These are phyloP conservation scores for Hypoxylon fuscum DNA, from an alignment of 495 filamentous ascomycete species.

Conservation along the genomic window DNA sequence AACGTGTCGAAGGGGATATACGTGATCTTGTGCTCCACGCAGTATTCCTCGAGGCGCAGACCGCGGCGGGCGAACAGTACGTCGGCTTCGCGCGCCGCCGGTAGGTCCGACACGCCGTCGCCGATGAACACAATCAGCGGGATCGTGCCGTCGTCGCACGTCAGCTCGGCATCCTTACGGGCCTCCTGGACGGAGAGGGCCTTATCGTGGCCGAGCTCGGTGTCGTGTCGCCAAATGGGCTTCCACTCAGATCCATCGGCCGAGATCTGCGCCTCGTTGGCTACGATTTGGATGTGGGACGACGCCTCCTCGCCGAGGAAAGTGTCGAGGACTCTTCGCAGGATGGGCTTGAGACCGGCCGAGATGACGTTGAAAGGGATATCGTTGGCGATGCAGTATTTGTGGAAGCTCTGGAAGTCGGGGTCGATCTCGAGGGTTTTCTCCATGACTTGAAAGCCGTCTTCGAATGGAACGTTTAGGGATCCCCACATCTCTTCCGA, in stretches of 20 bases:
- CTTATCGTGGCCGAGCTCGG: slow-evolving; percentile 75
- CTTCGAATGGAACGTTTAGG: slow-evolving; percentile 73
- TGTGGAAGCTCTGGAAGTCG: slow-evolving; percentile 71
- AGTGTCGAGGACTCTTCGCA: slow-evolving; percentile 68
- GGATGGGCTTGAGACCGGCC: slow-evolving; percentile 73
- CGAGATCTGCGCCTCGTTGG: slow-evolving; percentile 72
- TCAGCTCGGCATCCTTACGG: slow-evolving; percentile 60
- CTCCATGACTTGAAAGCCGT: slow-evolving; percentile 76
- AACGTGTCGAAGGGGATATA: slow-evolving; percentile 75
- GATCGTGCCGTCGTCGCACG: slow-evolving; percentile 67
- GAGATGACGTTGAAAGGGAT: slow-evolving; percentile 81
- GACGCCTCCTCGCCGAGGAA: slow-evolving; percentile 68
- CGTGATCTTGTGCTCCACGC: slow-evolving; percentile 68
- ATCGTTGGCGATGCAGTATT: slow-evolving; percentile 69
- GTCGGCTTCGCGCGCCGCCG: slow-evolving; percentile 77
- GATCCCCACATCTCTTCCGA: slow-evolving; percentile 83
- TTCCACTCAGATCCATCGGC: slow-evolving; percentile 70
- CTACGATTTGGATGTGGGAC: slow-evolving; percentile 70
- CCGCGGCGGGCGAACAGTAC: slow-evolving; percentile 78
- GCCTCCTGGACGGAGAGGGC: slow-evolving; percentile 71
- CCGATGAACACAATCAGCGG: slow-evolving; percentile 81
- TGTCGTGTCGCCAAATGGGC: slow-evolving; percentile 75
- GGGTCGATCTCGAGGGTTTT: slow-evolving; percentile 70
- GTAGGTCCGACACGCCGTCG: slow-evolving; percentile 79
- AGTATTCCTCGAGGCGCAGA: slow-evolving; percentile 76